phyloP scores from a whole-genome alignment of 441 rosid genomes.

The Kokia cookei region DNA sequence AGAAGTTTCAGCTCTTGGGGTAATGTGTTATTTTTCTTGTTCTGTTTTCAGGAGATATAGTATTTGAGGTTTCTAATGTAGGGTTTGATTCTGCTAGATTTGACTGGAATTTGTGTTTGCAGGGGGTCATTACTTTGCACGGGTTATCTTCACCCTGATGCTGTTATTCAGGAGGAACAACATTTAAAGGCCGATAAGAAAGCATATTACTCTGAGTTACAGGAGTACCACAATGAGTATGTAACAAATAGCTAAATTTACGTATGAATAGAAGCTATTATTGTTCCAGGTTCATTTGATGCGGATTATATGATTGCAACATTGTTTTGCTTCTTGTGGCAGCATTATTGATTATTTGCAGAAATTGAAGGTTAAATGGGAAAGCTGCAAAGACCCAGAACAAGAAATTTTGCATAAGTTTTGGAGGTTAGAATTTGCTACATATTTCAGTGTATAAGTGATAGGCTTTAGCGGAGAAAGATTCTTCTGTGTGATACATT shows the following conservation, averaged over 20 bases:
- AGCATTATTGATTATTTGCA: conserved; percentile 71
- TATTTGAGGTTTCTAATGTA: neutral
- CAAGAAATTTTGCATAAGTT: conserved; percentile 48
- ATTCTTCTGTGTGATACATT: neutral
- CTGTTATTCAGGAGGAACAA: conserved; percentile 44
- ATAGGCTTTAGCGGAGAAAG: neutral
- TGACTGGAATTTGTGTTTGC: conserved; percentile 36
- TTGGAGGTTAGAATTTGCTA: conserved; percentile 48
- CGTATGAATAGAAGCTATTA: neutral
- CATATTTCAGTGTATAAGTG: conserved; percentile 4
- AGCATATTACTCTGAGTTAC: conserved; percentile 54
- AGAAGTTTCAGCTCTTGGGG: neutral
- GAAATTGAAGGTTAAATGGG: conserved; percentile 72
- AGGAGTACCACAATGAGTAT: conserved; percentile 80
- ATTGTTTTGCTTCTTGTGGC: conserved; percentile 33
- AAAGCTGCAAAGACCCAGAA: conserved; percentile 65
- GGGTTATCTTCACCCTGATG: conserved; percentile 83
- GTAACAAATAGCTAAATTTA: conserved; percentile 15
- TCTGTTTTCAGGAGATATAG: neutral
- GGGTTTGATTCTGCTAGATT: conserved; percentile 11
- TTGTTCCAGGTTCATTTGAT: conserved; percentile 1
- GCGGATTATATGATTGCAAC: conserved; percentile 11
- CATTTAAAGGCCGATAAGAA: conserved; percentile 43
- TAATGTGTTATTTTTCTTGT: neutral
- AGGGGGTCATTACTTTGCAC: conserved; percentile 80